Evolutionary conservation across 2,329 filamentous ascomycete genomes (phyloP), one percentile per base, ranked within the genome.

Genomic region (Escovopsis sp.): DNA sequence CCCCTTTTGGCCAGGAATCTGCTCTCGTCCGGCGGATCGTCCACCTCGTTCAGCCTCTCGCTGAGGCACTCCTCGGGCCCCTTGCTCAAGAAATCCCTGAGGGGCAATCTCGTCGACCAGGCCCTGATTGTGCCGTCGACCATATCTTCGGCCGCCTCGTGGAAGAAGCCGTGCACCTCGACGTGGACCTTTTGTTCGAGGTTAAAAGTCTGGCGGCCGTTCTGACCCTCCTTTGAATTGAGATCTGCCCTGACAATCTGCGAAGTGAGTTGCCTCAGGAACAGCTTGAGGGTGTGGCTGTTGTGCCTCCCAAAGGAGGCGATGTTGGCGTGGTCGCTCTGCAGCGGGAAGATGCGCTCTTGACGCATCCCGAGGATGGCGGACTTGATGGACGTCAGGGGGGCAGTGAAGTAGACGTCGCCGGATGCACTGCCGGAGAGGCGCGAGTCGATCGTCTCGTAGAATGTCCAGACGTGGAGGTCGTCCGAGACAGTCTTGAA

Each of bases 371-470:
- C 69, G 0, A 75, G 55, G 2, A 75, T 62, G 7, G 62, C 67
- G 0, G 71, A 75, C 47, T 72, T 74, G 51, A 72, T 70, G 0
- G 75, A 77, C 0, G 72, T 72, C 12, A 80, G 59, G 0, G 75
- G 74, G 0, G 74, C 74, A 7, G 71, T 72, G 45, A 79, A 77
- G 49, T 72, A 72, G 3, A 77, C 64, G 42, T 70, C 69, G 4
- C 59, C 52, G 6, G 55, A 52, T 1, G 60, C 62, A 2, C 60
- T 52, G 1, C 68, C 68, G 0, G 70, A 70, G 4, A 79, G 59
- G 1, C 68, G 66, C 1, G 75, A 77, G 53, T 79, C 75, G 7
- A 74, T 66, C 0, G 73, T 80, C 50, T 80, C 76, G 45, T 79
- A 74, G 35, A 79, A 72, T 0, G 74, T 76, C 74, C 75, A 80